These are phyloP conservation scores for Dioszegia hungarica DNA, from an alignment of 768 basidiomycete species.

Conservation along the genomic window DNA sequence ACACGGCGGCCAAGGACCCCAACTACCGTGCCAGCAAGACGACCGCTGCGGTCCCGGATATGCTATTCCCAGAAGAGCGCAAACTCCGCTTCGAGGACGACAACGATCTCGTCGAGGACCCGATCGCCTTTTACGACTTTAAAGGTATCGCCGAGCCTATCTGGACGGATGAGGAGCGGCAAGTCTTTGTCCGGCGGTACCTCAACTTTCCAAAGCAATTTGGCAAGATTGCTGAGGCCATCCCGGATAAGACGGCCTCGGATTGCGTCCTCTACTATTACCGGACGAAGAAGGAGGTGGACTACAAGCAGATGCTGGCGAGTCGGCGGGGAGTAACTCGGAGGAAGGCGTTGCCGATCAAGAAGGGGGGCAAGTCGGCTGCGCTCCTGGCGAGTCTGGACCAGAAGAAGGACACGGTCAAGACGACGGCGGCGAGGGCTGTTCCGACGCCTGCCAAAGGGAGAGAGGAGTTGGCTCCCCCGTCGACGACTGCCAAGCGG, in stretches of 20 bases:
- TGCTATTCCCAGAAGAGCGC: constrained; percentile 51
- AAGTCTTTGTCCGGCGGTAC: constrained; percentile 72
- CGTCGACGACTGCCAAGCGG: background rate
- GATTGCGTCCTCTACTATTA: constrained; percentile 95
- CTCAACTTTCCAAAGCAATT: constrained; percentile 89
- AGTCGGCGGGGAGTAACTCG: constrained; percentile 21
- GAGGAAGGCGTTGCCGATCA: constrained; percentile 27
- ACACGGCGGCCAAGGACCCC: constrained; percentile 86
- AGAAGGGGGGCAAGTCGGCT: constrained; percentile 34
- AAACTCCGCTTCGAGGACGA: constrained; percentile 65
- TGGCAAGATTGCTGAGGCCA: constrained; percentile 69
- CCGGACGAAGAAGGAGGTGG: constrained; percentile 77
- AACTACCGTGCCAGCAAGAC: constrained; percentile 79
- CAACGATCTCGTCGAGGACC: constrained; percentile 72
- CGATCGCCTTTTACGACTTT: constrained; percentile 66
- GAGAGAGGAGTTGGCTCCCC: background rate
- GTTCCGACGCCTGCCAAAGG: constrained; percentile 13
- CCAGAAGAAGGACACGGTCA: constrained; percentile 24
- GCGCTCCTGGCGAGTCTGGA: constrained; percentile 32
- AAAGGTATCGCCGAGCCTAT: constrained; percentile 68
- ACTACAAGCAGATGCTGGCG: constrained; percentile 36
- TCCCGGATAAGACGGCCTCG: constrained; percentile 76
- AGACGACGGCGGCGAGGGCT: background rate
- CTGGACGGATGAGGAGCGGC: constrained; percentile 83
- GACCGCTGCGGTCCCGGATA: constrained; percentile 82